These are phyloP conservation scores for Russula sp. DNA, from an alignment of 768 basidiomycete species.

Conservation along the genomic window DNA sequence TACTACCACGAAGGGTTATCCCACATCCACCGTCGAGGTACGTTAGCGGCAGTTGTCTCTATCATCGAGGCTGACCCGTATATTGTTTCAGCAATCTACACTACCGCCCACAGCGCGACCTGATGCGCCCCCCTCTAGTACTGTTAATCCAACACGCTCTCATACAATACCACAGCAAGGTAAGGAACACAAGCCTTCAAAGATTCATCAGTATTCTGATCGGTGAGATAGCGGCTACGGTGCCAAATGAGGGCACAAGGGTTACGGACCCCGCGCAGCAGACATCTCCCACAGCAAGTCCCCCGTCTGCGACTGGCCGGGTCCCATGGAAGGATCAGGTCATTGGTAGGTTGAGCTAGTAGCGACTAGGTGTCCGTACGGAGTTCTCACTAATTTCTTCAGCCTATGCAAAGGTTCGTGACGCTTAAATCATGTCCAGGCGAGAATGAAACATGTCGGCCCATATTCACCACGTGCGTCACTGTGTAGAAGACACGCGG, in stretches of 20 bases:
- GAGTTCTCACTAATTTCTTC: neutral
- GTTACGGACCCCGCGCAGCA: constrained; percentile 28
- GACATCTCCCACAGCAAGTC: constrained; percentile 21
- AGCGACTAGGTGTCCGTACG: neutral
- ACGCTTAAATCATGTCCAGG: neutral
- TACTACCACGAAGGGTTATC: neutral
- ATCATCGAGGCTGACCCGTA: neutral
- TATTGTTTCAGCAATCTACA: neutral
- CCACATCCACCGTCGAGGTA: neutral
- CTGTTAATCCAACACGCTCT: constrained; percentile 27
- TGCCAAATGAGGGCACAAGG: constrained; percentile 34
- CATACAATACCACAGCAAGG: constrained; percentile 35
- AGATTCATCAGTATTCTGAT: neutral
- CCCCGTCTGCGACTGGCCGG: constrained; percentile 25
- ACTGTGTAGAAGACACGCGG: constrained; percentile 15
- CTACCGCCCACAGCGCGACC: neutral
- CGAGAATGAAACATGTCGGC: neutral
- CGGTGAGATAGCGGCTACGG: constrained; percentile 25
- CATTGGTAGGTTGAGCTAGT: constrained; percentile 37
- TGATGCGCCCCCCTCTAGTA: constrained; percentile 26
- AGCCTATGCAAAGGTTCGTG: constrained; percentile 20
- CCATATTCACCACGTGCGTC: neutral
- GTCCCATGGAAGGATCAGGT: constrained; percentile 56
- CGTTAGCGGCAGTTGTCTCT: neutral
- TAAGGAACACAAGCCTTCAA: neutral